These are phyloP conservation scores for Fereydounia khargensis DNA, from an alignment of 1,284 basidiomycete species.

Conservation along the genomic window DNA sequence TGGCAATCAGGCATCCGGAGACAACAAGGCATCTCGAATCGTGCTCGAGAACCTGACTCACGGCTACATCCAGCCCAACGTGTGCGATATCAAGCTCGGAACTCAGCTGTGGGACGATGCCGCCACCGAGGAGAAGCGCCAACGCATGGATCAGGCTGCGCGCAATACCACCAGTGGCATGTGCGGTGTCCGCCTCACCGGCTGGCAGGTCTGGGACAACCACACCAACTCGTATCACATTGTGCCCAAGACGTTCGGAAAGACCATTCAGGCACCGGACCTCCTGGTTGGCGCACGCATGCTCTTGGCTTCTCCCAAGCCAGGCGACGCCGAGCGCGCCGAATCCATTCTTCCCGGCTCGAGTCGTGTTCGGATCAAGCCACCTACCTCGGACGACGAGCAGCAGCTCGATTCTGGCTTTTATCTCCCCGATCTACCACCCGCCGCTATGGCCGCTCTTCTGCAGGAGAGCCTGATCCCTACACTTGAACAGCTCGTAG, in stretches of 20 bases:
- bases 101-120: conserved; percentile 73
- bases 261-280: conserved; percentile 65
- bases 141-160: conserved; percentile 73
- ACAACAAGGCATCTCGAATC: conserved; percentile 60
- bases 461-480: conserved; percentile 62
- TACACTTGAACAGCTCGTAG: conserved; percentile 65
- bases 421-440: neutral
- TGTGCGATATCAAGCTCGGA: conserved; percentile 89
- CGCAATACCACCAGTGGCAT: conserved; percentile 70
- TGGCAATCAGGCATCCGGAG: neutral
- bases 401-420: neutral
- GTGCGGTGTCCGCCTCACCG: conserved; percentile 79
- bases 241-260: conserved; percentile 77
- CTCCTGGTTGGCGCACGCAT: conserved; percentile 72
- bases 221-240: conserved; percentile 63
- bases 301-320: conserved; percentile 69
- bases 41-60: conserved; percentile 81
- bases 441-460: conserved; percentile 60
- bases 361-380: neutral
- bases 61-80: conserved; percentile 74
- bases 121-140: conserved; percentile 73
- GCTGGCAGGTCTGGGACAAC: conserved; percentile 65
- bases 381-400: neutral
- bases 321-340: conserved; percentile 13
- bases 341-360: conserved; percentile 7